Evolutionary conservation across 2,329 filamentous ascomycete genomes (phyloP), one percentile per base, ranked within the genome.

Genomic region (Aspergillus sp.): DNA sequence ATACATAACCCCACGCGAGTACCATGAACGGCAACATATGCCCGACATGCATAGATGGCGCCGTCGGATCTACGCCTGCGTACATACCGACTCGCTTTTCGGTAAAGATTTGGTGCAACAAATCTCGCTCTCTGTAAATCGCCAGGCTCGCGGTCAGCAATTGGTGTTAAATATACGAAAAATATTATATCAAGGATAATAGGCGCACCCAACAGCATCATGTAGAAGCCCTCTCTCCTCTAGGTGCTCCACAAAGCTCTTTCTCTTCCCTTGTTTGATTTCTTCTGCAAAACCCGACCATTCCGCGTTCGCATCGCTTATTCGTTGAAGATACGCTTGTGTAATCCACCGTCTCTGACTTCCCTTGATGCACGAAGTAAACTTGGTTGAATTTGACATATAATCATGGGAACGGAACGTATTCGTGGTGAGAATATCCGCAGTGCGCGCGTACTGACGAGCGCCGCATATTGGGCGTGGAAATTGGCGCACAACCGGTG

Each of bases 1-100:
- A 77, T 5, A 80, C 74, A 59, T 80, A 81, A 45, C 75, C 74
- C 79, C 79, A 81, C 4, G 75, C 78, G 52, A 81, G 53, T 4
- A 80, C 75, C 78, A 82, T 82, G 49, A 82, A 77, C 2, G 79
- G 79, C 12, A 82, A 59, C 73, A 82, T 78, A 64, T 82, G 79
- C 14, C 79, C 79, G 56, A 82, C 69, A 64, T 82, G 79, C 65
- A 81, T 66, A 40, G 79, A 81, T 2, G 78, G 76, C 11, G 77
- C 79, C 4, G 79, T 82, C 40, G 79, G 79, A 58, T 82, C 79
- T 21, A 82, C 70, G 57, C 79, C 79, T 25, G 73, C 76, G 60
- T 82, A 82, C 25, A 79, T 69, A 12, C 79, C 79, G 17, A 75
- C 70, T 57, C 79, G 68, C 59, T 78, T 79, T 56, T 79, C 69